Conservation (phyloP, 23 red algal genomes). For the Agarophyton chilense region DNA sequence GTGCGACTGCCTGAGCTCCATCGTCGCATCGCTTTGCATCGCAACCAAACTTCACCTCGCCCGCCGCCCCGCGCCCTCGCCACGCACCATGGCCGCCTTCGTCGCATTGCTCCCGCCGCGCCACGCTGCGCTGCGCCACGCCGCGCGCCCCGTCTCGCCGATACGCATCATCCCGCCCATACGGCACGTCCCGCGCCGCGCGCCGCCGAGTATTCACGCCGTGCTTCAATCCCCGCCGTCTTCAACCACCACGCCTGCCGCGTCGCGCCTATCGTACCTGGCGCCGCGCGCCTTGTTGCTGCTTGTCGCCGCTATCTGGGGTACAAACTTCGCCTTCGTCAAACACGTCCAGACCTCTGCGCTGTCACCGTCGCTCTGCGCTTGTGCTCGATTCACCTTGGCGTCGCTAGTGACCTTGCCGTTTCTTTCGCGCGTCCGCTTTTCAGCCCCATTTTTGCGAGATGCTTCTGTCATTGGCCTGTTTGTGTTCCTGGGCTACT, state of each 20-base stretch:
- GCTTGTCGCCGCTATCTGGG: constrained; percentile 83
- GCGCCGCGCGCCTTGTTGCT: constrained; percentile 74
- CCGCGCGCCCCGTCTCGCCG: not conserved
- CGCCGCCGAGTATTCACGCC: not conserved
- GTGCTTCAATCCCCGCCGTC: not conserved
- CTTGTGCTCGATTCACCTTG: constrained; percentile 64
- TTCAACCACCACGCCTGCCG: not conserved
- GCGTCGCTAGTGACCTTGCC: constrained; percentile 65
- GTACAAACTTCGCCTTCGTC: constrained; percentile 85
- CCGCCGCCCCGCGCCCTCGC: not conserved
- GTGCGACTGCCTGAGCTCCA: no score
- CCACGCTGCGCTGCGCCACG: not conserved
- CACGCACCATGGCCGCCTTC: not conserved
- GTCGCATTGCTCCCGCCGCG: not conserved
- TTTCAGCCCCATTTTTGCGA: not conserved
- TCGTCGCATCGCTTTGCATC: no score
- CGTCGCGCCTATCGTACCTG: constrained; percentile 4
- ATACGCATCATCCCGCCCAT: no score
- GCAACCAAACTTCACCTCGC: no score
- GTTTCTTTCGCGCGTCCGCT: not conserved
- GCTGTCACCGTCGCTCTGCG: constrained; percentile 30
- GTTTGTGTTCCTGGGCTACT: constrained; percentile 66
- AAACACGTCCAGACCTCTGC: constrained; percentile 66
- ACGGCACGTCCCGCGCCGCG: not conserved
- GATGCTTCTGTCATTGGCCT: constrained; percentile 36